Conservation (phyloP, 192 early-diverging fungal genomes). For the Entomortierella beljakovae region DNA sequence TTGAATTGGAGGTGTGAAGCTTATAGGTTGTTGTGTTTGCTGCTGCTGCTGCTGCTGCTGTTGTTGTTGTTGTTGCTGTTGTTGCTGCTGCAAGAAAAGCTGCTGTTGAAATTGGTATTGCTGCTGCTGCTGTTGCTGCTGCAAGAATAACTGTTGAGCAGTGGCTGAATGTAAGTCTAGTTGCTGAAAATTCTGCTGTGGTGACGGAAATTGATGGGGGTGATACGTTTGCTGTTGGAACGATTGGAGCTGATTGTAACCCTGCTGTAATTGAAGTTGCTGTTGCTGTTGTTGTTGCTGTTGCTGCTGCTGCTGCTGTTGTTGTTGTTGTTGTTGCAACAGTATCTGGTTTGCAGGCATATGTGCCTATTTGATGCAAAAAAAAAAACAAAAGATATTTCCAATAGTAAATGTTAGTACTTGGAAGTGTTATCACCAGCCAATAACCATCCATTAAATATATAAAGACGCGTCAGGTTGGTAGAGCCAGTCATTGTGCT, state of each 20-base stretch:
- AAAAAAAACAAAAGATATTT: not conserved
- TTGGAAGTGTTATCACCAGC: too few species aligned
- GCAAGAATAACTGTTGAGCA: slow-evolving; percentile 24
- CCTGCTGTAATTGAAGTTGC: slow-evolving; percentile 19
- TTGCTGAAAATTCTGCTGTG: slow-evolving; percentile 16
- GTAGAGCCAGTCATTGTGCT: not conserved
- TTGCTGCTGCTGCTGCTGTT: slow-evolving; percentile 24
- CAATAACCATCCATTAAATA: too few species aligned
- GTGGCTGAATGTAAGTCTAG: slow-evolving; percentile 16
- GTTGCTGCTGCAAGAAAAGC: slow-evolving; percentile 4
- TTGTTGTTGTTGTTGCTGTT: slow-evolving; percentile 19
- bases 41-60: slow-evolving; percentile 31
- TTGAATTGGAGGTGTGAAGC: slow-evolving; percentile 19
- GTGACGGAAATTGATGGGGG: slow-evolving; percentile 18
- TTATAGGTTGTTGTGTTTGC: slow-evolving; percentile 1
- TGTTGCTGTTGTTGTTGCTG: slow-evolving; percentile 22
- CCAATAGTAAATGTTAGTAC: too few species aligned
- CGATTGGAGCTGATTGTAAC: slow-evolving; percentile 13
- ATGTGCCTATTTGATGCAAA: slow-evolving; percentile 9
- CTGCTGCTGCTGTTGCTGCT: slow-evolving; percentile 24
- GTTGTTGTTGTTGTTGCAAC: slow-evolving; percentile 32
- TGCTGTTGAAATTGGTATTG: slow-evolving; percentile 21
- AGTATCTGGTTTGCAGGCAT: slow-evolving; percentile 19
- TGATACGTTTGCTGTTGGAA: slow-evolving; percentile 11
- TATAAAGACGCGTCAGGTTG: not conserved